Conservation (phyloP, 495 filamentous ascomycete species). For the Sabuloglossum arenarium region DNA sequence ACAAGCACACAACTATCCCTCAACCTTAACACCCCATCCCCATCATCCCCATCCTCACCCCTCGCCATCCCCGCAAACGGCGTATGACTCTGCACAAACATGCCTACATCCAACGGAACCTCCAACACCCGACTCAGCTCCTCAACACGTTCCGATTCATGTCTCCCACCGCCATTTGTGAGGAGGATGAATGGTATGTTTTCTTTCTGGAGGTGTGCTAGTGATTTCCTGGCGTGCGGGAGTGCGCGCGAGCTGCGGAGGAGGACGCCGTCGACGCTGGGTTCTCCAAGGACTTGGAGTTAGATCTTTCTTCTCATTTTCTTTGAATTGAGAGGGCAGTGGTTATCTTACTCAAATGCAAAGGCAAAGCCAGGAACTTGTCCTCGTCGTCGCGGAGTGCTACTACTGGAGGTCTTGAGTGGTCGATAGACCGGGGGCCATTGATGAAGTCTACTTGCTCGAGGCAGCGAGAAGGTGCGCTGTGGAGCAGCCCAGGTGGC, state of each 20-base stretch:
- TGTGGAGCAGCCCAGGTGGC: background rate
- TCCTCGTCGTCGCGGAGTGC: background rate
- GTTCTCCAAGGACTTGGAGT: constrained; percentile 4
- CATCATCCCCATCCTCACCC: constrained; percentile 5
- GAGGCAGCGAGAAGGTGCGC: background rate
- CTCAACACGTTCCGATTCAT: constrained; percentile 45
- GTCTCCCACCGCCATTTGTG: constrained; percentile 74
- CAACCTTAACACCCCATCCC: too few species aligned
- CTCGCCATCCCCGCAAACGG: constrained; percentile 42
- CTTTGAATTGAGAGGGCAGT: background rate
- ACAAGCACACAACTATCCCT: constrained; percentile 61
- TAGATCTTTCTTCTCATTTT: background rate
- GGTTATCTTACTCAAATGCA: constrained; percentile 53
- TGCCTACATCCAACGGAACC: constrained; percentile 35
- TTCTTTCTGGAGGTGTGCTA: constrained; percentile 47
- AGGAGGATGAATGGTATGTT: constrained; percentile 67
- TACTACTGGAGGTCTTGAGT: constrained; percentile 4
- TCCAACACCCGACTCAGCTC: constrained; percentile 43
- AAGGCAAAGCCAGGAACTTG: constrained; percentile 47
- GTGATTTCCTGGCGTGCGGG: constrained; percentile 54
- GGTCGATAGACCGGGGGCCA: constrained; percentile 1
- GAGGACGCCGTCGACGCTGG: constrained; percentile 91
- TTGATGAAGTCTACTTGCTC: background rate
- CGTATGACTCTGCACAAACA: constrained; percentile 72
- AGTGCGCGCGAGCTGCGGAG: constrained; percentile 64